Evolutionary conservation across 371 early-diverging fungal species (phyloP).

Genomic region (Rhizoclosmatium hyalinum): DNA sequence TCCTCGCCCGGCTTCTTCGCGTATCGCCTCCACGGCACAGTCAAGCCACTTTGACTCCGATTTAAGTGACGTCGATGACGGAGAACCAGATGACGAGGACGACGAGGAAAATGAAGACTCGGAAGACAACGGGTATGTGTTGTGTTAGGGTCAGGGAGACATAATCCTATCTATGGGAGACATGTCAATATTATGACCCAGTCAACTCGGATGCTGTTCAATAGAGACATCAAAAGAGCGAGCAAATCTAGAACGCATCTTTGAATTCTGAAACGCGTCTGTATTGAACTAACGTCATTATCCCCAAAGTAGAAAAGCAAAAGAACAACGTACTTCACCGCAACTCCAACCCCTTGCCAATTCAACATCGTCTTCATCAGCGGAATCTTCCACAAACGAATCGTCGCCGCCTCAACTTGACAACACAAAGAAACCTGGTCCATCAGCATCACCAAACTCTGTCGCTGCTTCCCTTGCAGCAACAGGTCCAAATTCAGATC

Average conservation of each 20-base stretch:
- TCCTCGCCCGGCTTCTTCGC: slow-evolving; percentile 1
- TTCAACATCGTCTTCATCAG: background rate
- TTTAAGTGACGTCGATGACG: background rate
- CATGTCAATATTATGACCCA: too few species aligned
- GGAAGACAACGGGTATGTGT: background rate
- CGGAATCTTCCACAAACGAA: background rate
- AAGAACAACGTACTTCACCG: background rate
- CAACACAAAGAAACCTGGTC: background rate
- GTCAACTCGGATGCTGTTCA: too few species aligned
- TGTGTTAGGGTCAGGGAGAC: too few species aligned
- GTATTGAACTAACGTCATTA: too few species aligned
- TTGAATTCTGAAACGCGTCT: too few species aligned
- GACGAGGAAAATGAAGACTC: slow-evolving; percentile 4
- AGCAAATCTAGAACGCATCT: too few species aligned
- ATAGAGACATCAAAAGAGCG: too few species aligned
- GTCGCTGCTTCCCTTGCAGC: too few species aligned
- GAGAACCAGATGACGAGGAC: slow-evolving; percentile 25
- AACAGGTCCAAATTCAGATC: too few species aligned
- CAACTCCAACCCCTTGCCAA: background rate
- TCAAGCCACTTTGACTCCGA: background rate
- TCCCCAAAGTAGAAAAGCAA: background rate
- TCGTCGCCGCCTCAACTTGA: background rate
- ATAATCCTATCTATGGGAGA: too few species aligned
- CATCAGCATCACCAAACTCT: background rate
- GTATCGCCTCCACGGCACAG: background rate